Conservation (phyloP, 306 rosid genomes). For the Cajanus cajan region DNA sequence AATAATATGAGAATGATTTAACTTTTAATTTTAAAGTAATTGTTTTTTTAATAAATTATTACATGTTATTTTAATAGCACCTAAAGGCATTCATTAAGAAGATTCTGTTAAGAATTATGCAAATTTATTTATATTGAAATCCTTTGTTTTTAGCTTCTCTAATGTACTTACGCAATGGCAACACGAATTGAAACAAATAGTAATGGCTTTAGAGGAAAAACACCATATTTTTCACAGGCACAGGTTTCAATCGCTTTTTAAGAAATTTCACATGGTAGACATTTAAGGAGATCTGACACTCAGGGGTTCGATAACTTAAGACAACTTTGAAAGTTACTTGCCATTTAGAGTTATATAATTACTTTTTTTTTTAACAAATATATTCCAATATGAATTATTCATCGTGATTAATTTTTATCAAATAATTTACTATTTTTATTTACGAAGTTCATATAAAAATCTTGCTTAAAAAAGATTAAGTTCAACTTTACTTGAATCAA, state of each 20-base stretch:
- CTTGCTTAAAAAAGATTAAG: no score
- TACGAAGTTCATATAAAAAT: no score
- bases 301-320: not conserved
- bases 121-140: not conserved
- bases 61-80: not conserved
- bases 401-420: no score
- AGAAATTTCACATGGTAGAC: conserved; percentile 1
- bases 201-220: not conserved
- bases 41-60: not conserved
- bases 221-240: not conserved
- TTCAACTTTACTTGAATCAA: no score
- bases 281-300: not conserved
- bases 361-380: no score
- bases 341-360: not conserved
- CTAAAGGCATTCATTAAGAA: not conserved
- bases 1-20: no score
- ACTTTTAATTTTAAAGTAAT: no score
- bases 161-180: not conserved
- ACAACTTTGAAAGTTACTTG: not conserved
- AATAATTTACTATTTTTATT: no score
- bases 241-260: not conserved
- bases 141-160: not conserved
- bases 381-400: no score
- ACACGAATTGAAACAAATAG: not conserved
- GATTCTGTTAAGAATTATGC: not conserved